Evolutionary conservation across 495 filamentous ascomycete genomes (phyloP).

Genomic region (Annulohypoxylon stygium): DNA sequence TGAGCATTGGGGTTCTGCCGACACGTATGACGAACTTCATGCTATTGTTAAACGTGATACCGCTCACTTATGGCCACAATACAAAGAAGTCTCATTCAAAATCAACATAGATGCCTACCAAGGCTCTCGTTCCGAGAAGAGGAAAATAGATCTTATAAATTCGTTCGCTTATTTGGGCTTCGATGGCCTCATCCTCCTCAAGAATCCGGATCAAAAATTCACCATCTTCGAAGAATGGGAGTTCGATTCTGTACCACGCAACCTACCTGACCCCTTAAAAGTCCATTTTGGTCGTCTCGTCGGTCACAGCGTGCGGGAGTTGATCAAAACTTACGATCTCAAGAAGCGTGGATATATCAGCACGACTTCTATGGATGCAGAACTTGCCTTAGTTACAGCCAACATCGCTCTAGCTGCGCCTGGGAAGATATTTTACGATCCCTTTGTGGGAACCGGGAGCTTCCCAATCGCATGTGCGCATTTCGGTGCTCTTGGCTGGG

Average conservation of each 20-base stretch:
- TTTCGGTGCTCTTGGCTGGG: conserved; percentile 84
- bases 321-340: conserved; percentile 82
- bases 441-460: conserved; percentile 93
- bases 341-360: conserved; percentile 95
- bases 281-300: conserved; percentile 81
- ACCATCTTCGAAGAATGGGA: conserved; percentile 84
- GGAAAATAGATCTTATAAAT: conserved; percentile 79
- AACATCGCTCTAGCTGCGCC: conserved; percentile 88
- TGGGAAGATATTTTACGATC: conserved; percentile 89
- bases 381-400: conserved; percentile 89
- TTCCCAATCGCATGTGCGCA: conserved; percentile 89
- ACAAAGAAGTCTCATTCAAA: conserved; percentile 75
- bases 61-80: conserved; percentile 72
- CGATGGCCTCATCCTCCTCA: conserved; percentile 79
- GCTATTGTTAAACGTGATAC: conserved; percentile 69
- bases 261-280: conserved; percentile 64
- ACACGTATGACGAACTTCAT: conserved; percentile 77
- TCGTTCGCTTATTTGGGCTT: conserved; percentile 84
- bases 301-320: conserved; percentile 70
- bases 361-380: conserved; percentile 97
- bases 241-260: conserved; percentile 60
- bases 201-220: conserved; percentile 77
- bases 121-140: conserved; percentile 69
- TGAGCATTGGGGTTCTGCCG: conserved; percentile 87
- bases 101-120: conserved; percentile 85